Conservation (phyloP, 345 rosid species). For the Euphorbia pulcherrima region DNA sequence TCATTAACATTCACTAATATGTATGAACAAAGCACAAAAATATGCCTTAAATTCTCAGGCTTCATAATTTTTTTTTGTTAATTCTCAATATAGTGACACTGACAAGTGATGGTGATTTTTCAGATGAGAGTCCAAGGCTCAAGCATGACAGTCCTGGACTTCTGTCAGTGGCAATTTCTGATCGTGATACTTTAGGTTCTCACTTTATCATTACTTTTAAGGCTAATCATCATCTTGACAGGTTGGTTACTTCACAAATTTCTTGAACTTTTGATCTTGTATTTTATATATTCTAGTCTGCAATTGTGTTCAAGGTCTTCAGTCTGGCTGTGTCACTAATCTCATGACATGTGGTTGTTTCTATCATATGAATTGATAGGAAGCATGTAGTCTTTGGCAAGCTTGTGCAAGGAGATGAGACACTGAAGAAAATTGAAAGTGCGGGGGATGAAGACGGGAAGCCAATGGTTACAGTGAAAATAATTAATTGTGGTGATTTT, state of each 20-base stretch:
- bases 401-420: conserved; percentile 78
- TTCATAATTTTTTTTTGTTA: no score
- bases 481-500: conserved; percentile 79
- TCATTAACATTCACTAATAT: background rate
- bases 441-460: conserved; percentile 78
- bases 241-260: conserved; percentile 33
- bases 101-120: conserved; percentile 22
- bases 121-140: conserved; percentile 80
- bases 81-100: conserved; percentile 6
- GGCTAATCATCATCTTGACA: conserved; percentile 75
- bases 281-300: background rate
- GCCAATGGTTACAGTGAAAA: conserved; percentile 84
- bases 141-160: conserved; percentile 85
- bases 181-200: conserved; percentile 82
- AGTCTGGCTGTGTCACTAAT: background rate
- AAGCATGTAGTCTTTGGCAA: conserved; percentile 81
- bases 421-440: conserved; percentile 76
- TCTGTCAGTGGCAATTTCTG: conserved; percentile 70
- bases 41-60: background rate
- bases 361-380: conserved; percentile 35
- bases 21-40: background rate
- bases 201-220: conserved; percentile 76
- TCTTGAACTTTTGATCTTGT: background rate
- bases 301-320: background rate
- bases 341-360: background rate